Evolutionary conservation across 202 grass and related monocot species (phyloP).

Genomic region (Carex sylvatica): DNA sequence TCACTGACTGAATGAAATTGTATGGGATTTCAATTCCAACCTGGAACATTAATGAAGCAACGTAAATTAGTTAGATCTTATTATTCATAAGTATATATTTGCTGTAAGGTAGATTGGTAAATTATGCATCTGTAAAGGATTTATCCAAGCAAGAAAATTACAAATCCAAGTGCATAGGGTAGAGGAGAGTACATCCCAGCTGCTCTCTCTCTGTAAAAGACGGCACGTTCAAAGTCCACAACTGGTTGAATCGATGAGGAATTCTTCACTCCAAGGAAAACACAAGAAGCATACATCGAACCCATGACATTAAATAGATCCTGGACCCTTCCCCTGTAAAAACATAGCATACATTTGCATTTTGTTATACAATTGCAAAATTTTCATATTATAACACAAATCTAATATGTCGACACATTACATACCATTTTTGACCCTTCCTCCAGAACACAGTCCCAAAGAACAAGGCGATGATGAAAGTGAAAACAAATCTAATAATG

Average conservation of each 20-base stretch:
- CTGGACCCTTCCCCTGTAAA: conserved; percentile 13
- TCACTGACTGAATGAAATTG: conserved; percentile 48
- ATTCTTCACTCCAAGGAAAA: conserved; percentile 21
- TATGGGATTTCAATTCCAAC: conserved; percentile 63
- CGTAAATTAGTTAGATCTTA: not conserved
- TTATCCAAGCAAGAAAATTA: not conserved
- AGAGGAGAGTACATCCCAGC: not conserved
- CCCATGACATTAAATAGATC: conserved; percentile 22
- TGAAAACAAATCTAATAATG: conserved; percentile 43
- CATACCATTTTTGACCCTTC: conserved; percentile 68
- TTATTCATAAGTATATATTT: not conserved
- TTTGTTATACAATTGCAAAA: not conserved
- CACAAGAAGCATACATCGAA: conserved; percentile 12
- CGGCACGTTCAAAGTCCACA: conserved; percentile 17
- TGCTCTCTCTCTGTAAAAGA: conserved; percentile 24
- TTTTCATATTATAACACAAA: not conserved
- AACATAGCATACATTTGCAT: not conserved
- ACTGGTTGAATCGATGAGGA: not conserved
- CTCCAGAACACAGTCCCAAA: conserved; percentile 80
- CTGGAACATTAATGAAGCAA: conserved; percentile 29
- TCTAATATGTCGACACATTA: conserved; percentile 12
- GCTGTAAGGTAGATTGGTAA: conserved; percentile 4
- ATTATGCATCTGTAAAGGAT: not conserved
- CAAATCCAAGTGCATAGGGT: conserved; percentile 10
- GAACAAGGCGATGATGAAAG: conserved; percentile 56